Evolutionary conservation across 2,329 filamentous ascomycete genomes (phyloP), one percentile per base, ranked within the genome.

Genomic region (Paraphoma chrysanthemicola): DNA sequence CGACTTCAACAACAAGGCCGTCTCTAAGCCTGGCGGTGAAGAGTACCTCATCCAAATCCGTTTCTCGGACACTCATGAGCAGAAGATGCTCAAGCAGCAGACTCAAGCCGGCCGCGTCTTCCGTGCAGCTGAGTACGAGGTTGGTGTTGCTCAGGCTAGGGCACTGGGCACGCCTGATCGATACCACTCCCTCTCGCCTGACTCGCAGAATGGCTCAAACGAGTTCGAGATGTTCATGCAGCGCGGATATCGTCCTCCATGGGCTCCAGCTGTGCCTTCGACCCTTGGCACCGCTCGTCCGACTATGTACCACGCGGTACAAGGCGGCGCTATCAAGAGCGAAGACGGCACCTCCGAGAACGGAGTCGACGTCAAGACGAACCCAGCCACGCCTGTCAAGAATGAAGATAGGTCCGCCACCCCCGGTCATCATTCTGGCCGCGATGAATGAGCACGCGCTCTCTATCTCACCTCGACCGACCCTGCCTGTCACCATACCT

Each of bases 51-150:
- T 93, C 62, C 93, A 97, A 79, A 93, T 99, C 67, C 93, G 95
- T 64, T 99, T 96, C 76, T 94, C 96, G 61, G 95, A 99, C 73
- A 99, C 95, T 38, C 92, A 95, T 53, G 91, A 94, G 60, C 95
- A 99, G 79, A 99, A 99, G 82, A 88, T 95, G 74, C 85, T 99
- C 67, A 99, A 99, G 85, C 90, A 95, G 63, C 90, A 97, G 74
- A 98, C 94, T 42, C 93, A 95, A 31, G 93, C 97, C 75, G 92
- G 93, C 55, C 93, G 95, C 59, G 92, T 96, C 72, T 98, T 97
- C 80, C 92, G 95, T 57, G 95, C 94, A 56, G 95, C 95, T 55
- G 95, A 98, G 81, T 98, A 98, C 80, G 81, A 81, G 56, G 73
- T 76, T 53, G 77, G 77, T 57, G 77, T 78, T 57, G 71, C 72